Percentiles rank a stretch among this genome's conserved stretches.
phyloP scores from a whole-genome alignment of 2,329 filamentous ascomycete species.

The Onygena corvina region DNA sequence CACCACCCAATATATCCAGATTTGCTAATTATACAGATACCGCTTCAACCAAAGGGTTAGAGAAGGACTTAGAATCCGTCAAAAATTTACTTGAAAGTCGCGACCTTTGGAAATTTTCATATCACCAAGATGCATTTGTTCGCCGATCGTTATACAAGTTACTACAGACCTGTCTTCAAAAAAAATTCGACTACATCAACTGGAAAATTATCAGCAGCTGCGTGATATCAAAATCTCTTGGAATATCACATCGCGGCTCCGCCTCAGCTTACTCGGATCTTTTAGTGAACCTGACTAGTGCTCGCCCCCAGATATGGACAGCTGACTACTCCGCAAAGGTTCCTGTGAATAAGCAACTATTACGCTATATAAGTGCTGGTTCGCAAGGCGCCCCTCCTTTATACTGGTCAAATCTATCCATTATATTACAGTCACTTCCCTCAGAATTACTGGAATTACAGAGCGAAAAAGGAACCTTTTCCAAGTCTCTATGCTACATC shows the following conservation, averaged over 20 bases:
- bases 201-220: constrained; percentile 56
- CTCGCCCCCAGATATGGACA: constrained; percentile 62
- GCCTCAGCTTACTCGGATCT: constrained; percentile 57
- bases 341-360: constrained; percentile 46
- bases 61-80: constrained; percentile 51
- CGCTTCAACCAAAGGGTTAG: constrained; percentile 39
- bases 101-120: constrained; percentile 48
- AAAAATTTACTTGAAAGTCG: constrained; percentile 53
- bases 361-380: constrained; percentile 65
- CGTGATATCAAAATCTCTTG: constrained; percentile 64
- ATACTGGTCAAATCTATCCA: constrained; percentile 61
- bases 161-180: constrained; percentile 39
- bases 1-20: neutral
- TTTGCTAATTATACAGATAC: constrained; percentile 21
- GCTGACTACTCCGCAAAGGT: constrained; percentile 48
- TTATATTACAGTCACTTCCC: constrained; percentile 49
- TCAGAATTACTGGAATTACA: constrained; percentile 32
- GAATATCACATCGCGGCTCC: constrained; percentile 61
- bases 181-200: constrained; percentile 38
- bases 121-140: constrained; percentile 45
- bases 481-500: constrained; percentile 48
- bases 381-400: constrained; percentile 62
- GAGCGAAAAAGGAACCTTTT: constrained; percentile 17
- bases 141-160: constrained; percentile 48
- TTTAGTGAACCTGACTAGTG: constrained; percentile 53